Evolutionary conservation across 192 early-diverging fungal species (phyloP).

Genomic region (Allomyces javanicus): DNA sequence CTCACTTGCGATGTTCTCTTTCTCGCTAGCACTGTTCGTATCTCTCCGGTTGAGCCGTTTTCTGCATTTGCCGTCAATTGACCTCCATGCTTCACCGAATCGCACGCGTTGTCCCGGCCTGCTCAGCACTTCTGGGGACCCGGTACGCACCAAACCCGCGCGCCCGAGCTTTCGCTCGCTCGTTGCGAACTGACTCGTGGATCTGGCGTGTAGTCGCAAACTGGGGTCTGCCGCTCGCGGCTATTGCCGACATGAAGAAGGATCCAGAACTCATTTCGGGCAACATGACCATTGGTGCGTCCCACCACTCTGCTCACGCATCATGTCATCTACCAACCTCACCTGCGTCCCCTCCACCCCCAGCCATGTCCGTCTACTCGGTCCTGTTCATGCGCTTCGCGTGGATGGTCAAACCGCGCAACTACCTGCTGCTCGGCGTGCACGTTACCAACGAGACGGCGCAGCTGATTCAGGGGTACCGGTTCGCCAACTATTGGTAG

Average conservation of each 20-base stretch:
- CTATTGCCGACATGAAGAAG: constrained; percentile 77
- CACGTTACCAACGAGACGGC: constrained; percentile 75
- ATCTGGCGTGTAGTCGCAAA: constrained; percentile 27
- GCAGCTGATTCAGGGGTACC: constrained; percentile 72
- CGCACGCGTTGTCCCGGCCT: too few relatives aligned
- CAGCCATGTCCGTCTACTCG: constrained; percentile 71
- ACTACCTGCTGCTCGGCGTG: constrained; percentile 83
- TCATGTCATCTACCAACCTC: background rate
- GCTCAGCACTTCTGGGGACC: background rate
- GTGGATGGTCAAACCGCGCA: constrained; percentile 71
- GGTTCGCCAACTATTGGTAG: constrained; percentile 61
- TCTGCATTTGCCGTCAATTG: too few relatives aligned
- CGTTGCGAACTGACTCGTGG: background rate
- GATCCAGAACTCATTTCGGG: constrained; percentile 78
- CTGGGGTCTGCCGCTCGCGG: constrained; percentile 91
- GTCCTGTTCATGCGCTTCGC: constrained; percentile 89
- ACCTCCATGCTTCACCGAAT: too few relatives aligned
- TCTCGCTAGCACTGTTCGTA: too few relatives aligned
- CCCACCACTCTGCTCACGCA: background rate
- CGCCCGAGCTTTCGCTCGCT: background rate
- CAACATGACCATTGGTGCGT: constrained; percentile 70
- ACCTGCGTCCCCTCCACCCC: background rate
- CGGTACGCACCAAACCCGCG: background rate
- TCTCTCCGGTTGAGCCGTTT: too few relatives aligned
- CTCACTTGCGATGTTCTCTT: background rate